phyloP scores from a whole-genome alignment of 1,284 basidiomycete species.

The Takashimella koratensis region DNA sequence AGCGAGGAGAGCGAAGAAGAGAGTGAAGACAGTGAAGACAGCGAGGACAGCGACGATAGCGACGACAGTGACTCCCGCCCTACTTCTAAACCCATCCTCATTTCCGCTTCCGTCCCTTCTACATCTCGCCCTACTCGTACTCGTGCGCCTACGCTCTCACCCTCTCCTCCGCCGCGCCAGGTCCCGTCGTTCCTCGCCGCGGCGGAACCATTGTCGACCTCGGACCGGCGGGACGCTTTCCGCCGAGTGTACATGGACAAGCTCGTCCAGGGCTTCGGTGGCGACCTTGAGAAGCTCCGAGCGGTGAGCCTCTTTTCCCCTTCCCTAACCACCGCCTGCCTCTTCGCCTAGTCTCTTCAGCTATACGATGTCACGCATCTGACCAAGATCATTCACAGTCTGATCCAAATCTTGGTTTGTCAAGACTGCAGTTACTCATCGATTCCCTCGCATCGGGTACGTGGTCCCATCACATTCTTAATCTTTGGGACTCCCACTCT shows the following conservation, averaged over 20 bases:
- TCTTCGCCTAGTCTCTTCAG: background rate
- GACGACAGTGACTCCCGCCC: background rate
- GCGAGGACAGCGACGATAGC: slow-evolving; percentile 3
- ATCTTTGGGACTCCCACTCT: too few species aligned
- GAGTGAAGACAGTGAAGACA: slow-evolving; percentile 5
- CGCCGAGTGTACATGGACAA: slow-evolving; percentile 48
- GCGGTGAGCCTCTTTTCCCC: slow-evolving; percentile 28
- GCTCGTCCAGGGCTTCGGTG: slow-evolving; percentile 46
- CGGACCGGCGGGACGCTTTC: slow-evolving; percentile 34
- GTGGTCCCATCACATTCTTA: slow-evolving; percentile 7
- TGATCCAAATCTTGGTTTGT: slow-evolving; percentile 40
- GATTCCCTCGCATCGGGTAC: slow-evolving; percentile 39
- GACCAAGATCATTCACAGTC: slow-evolving; percentile 10
- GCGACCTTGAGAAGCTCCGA: slow-evolving; percentile 44
- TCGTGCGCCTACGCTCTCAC: slow-evolving; percentile 18
- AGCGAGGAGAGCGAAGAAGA: slow-evolving; percentile 1
- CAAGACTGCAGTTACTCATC: slow-evolving; percentile 43
- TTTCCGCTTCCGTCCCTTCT: background rate
- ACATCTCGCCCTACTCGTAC: background rate
- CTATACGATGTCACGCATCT: too few species aligned
- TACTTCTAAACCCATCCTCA: background rate
- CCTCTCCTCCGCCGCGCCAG: slow-evolving; percentile 17
- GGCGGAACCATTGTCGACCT: background rate
- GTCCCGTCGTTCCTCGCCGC: slow-evolving; percentile 17
- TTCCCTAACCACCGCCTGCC: background rate